A percentile compares a stretch with the other conserved stretches of the same genome.
Conservation (phyloP, 352 stramenopile genomes). For the Pythium sukuiense region DNA sequence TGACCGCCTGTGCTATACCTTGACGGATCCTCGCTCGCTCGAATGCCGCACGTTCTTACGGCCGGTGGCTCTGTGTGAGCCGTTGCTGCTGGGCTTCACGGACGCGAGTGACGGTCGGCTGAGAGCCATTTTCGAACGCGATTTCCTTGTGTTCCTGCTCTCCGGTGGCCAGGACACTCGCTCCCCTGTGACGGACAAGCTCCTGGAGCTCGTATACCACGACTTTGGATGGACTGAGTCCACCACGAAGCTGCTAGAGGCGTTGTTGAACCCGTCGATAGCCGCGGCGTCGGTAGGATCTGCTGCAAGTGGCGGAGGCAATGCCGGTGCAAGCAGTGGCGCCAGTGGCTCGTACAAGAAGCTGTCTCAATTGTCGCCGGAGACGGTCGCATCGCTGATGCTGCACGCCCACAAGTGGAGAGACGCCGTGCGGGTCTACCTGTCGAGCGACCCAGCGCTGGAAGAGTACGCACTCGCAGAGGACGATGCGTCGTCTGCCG, state of each 20-base stretch:
- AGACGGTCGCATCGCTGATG: constrained; percentile 48
- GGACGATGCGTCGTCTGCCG: constrained; percentile 35
- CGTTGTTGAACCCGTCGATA: constrained; percentile 28
- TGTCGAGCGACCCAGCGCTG: constrained; percentile 49
- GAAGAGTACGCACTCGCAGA: constrained; percentile 70
- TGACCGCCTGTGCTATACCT: constrained; percentile 55
- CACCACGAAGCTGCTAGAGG: constrained; percentile 45
- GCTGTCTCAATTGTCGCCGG: constrained; percentile 40
- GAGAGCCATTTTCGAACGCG: constrained; percentile 59
- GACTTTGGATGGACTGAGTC: constrained; percentile 62
- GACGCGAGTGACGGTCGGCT: constrained; percentile 32
- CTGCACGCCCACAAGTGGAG: constrained; percentile 55
- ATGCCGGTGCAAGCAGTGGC: constrained; percentile 8
- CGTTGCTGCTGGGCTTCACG: constrained; percentile 49
- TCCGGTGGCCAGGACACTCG: constrained; percentile 40
- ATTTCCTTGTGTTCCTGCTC: constrained; percentile 54
- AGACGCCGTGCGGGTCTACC: constrained; percentile 51
- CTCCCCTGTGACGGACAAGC: constrained; percentile 45
- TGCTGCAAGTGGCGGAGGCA: constrained; percentile 14
- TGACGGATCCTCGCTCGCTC: constrained; percentile 42
- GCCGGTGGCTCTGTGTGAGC: constrained; percentile 51
- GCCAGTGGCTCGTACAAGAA: constrained; percentile 42
- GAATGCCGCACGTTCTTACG: constrained; percentile 41
- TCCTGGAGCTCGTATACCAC: constrained; percentile 49
- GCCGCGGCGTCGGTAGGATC: background rate